Evolutionary conservation across 306 rosid species (phyloP), one percentile per base, ranked within the genome.

Genomic region (Canavalia gladiata): DNA sequence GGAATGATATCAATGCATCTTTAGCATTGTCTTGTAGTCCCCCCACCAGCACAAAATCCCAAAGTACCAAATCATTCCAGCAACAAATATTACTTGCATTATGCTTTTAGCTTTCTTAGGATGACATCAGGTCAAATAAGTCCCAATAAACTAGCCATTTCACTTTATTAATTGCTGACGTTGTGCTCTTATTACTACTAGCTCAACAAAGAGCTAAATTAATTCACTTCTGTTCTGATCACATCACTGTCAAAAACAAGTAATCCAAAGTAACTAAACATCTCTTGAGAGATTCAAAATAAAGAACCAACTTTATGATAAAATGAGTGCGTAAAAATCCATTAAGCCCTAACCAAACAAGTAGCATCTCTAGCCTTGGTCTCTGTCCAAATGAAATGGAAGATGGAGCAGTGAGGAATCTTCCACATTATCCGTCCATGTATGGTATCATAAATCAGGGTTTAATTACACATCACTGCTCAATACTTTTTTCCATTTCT

Each of bases 391-490:
- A 84, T 75, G 67, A 84, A 86, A 67, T 82, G 89, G 87, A 84
- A 77, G 83, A 73, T 74, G 81, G 78, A 81, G 83, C 88, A 75
- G 81, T 65, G 68, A 56, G 47, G 34, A 73, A 54, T 57, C 90
- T 83, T 84, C 83, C 83, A 90, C 75, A 59, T 67, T 68, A 66
- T 82, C 92, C 90, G 74, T 52, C 85, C 87, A 86, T 41, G 70
- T 52, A 72, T 34, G 82, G 82, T 74, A 89, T 87, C 84, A 76
- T 82, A 72, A 86, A 84, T 72, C 78, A 85, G 81, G 84, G 60
- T 73, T 83, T 74, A 85, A 76, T 84, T 85, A 87, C 85, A 87
- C 79, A 89, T 79, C 86, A 85, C 86, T 58, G 80, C 90, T 89
- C 75, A 84, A 77, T 83, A 73, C 86, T 84, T 83, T 84, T 66